A percentile compares a stretch with the other conserved stretches of the same genome.
phyloP scores from a whole-genome alignment of 768 basidiomycete species.

The Auricularia cornea region DNA sequence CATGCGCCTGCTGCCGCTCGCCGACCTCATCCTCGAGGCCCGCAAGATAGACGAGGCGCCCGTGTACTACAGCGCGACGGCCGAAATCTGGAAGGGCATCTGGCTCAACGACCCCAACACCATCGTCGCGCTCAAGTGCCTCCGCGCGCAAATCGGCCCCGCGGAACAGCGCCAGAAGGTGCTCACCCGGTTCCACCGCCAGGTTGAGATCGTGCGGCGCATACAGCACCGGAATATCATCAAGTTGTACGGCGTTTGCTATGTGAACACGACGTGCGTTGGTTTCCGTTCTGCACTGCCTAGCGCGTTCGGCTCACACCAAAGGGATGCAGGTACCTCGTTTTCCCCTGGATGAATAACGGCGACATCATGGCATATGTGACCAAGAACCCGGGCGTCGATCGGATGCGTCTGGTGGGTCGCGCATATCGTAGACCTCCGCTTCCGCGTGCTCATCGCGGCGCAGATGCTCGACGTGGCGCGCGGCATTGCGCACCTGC shows the following conservation, averaged over 20 bases:
- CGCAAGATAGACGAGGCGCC: neutral
- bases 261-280: neutral
- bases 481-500: neutral
- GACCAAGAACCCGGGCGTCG: conserved; percentile 20
- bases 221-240: neutral
- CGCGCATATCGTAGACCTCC: neutral
- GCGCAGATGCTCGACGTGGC: neutral
- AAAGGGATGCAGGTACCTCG: conserved; percentile 6
- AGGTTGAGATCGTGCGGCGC: neutral
- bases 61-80: neutral
- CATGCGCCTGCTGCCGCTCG: neutral
- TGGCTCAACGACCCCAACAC: neutral
- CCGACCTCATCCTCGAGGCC: neutral
- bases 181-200: neutral
- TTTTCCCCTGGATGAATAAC: conserved; percentile 40
- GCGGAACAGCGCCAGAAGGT: neutral
- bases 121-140: neutral
- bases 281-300: too few relatives aligned
- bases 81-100: neutral
- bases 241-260: neutral
- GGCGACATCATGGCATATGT: conserved; percentile 32
- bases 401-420: conserved; percentile 27
- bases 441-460: too few relatives aligned
- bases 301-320: too few relatives aligned
- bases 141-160: neutral